Evolutionary conservation across 148 eudicot species (phyloP), one percentile per base, ranked within the genome.

Genomic region (Selenicereus undatus): DNA sequence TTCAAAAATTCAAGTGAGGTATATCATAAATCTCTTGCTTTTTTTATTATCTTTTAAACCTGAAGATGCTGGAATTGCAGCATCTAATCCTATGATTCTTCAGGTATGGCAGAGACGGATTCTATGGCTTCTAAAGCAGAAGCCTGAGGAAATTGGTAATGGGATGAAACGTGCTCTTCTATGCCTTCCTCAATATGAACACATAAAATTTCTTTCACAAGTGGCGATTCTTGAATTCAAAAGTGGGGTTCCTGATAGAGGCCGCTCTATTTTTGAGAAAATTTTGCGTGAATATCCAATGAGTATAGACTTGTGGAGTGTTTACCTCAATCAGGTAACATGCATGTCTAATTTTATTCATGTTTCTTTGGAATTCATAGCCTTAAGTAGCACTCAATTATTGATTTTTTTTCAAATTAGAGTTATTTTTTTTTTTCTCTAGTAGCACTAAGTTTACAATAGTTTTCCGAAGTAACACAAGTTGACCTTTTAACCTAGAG

Each of bases 41-140:
- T n/a, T n/a, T n/a, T n/a, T n/a, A n/a, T n/a, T n/a, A n/a, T n/a
- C 26, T 39, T 48, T 29, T 32, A 35, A 42, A 32, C 50, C 14
- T 42, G 22, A n/a, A 74, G 68, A 74, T 39, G 51, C 30, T 75
- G 48, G 52, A 60, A 71, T 17, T 17, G 36, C 30, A 68, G 42
- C 71, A 13, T 72, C 82, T 76, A n/a, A 82, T 74, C 26, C 0
- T 71, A 20, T 71, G 74, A 16, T 77, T 66, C 71, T 80, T 62
- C 79, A 95, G 98, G 93, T 93, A 68, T 95, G 99, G 99, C 76
- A 92, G 73, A 91, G 99, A 87, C 84, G 88, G 84, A 85, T 91
- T 72, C 95, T 88, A 73, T 90, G 89, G 88, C 78, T 92, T 22
- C 71, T 91, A 77, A 90, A 89, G 58, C 88, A 88, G 81, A 90